Base-by-base conservation (phyloP, 2,329 filamentous ascomycete species). In the Simplicillium aogashimaense region DNA sequence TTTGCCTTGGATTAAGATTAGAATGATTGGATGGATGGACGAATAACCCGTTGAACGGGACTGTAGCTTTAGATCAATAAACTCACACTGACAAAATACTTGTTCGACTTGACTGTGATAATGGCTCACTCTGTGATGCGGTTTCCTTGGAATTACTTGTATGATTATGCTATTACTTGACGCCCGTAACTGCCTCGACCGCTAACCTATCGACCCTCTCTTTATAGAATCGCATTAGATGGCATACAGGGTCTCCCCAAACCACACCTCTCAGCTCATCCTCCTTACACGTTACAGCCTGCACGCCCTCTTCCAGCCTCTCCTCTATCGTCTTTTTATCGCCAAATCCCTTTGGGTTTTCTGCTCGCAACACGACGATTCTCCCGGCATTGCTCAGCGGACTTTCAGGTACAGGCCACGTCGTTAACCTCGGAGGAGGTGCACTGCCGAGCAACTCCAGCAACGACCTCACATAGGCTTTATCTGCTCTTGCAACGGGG, bases 171-270 rank as follows among this genome's bases (percentile, higher is more conserved):
- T 25, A 7, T 35, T 14, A 35, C 17, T 11, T 12, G 4, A 33
- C 31, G 16, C 33, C 55, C 13, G 50, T 60, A 12, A 60, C 52
- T 5, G 55, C 84, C 43, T 72, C 76, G 2, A 81, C 78, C 10
- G 84, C 84, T 41, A 94, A 60, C 4, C 68, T 64, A 56, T 92
- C 82, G 35, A 94, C 74, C 39, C 87, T 65, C 15, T 70, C 74
- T 12, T 76, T 76, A 59, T 94, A 94, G 15, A 92, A 54, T 43
- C 67, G 76, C 87, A 94, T 94, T 49, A 79, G 69, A 62, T 94
- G 87, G 55, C 79, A 83, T 34, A 86, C 66, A 0, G 85, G 83
- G 55, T 94, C 86, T 0, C 87, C 87, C 73, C 87, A 94, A 4
- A 94, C 68, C 1, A 88, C 72, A 2, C 68, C 71, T 17, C 82